These are phyloP conservation scores for Primulina tabacum DNA, from an alignment of 257 asterid species.

Conservation along the genomic window DNA sequence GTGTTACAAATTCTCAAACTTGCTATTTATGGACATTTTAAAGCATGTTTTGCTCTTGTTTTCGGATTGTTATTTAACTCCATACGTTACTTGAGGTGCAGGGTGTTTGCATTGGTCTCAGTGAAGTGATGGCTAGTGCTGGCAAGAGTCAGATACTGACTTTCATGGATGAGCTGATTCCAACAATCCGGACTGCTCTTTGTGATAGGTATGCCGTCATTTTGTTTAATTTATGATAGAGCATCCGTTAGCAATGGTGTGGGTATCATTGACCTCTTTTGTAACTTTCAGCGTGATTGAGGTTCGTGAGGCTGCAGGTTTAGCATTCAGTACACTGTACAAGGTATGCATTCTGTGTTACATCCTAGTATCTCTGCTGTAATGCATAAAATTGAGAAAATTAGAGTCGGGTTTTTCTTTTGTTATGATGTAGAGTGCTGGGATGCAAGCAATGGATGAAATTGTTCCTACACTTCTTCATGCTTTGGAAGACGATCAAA, in stretches of 20 bases:
- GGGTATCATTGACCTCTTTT: constrained; percentile 20
- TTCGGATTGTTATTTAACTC: not conserved
- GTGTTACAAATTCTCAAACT: not conserved
- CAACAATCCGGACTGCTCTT: constrained; percentile 92
- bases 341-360: constrained; percentile 52
- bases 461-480: constrained; percentile 94
- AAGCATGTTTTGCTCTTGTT: constrained; percentile 6
- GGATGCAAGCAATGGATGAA: constrained; percentile 98
- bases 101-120: constrained; percentile 98
- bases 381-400: constrained; percentile 16
- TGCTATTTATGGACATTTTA: constrained; percentile 6
- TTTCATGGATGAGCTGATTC: constrained; percentile 88
- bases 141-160: constrained; percentile 89
- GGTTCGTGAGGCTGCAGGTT: constrained; percentile 96
- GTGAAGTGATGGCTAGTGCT: constrained; percentile 98
- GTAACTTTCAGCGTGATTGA: constrained; percentile 52
- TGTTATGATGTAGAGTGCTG: constrained; percentile 73
- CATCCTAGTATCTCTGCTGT: constrained; percentile 14
- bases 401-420: constrained; percentile 9
- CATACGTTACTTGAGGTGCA: constrained; percentile 33
- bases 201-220: constrained; percentile 73
- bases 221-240: constrained; percentile 22
- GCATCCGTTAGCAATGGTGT: constrained; percentile 9
- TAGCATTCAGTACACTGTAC: constrained; percentile 95
- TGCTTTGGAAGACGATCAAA: constrained; percentile 85